These are phyloP conservation scores for Stemphylium lycopersici DNA, from an alignment of 2,329 filamentous ascomycete species.

Conservation along the genomic window DNA sequence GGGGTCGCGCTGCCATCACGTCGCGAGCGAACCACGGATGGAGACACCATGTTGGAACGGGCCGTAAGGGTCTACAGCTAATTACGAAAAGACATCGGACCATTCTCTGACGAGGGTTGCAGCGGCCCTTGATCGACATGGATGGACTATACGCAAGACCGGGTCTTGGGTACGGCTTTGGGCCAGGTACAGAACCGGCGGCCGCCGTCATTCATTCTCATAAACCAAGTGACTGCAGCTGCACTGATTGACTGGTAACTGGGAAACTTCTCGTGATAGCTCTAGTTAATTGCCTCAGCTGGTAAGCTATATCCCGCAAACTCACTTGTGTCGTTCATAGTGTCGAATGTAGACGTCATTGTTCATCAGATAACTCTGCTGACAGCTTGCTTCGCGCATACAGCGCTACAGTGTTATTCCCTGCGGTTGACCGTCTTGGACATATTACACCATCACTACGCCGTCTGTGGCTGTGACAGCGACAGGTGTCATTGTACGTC, in stretches of 20 bases:
- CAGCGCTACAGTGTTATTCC: background rate
- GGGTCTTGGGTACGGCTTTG: conserved; percentile 23
- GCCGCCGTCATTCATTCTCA: conserved; percentile 23
- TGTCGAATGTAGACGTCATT: conserved; percentile 33
- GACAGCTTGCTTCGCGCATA: conserved; percentile 5
- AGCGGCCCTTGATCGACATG: conserved; percentile 26
- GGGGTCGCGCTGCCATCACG: conserved; percentile 4
- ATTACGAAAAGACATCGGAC: conserved; percentile 32
- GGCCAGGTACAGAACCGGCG: conserved; percentile 28
- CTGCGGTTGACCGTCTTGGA: background rate
- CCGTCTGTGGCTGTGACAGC: conserved; percentile 4
- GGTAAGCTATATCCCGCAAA: background rate
- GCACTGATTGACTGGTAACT: background rate
- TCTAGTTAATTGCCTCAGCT: background rate
- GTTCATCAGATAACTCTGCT: conserved; percentile 11
- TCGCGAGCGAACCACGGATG: conserved; percentile 22
- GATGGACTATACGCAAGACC: conserved; percentile 21
- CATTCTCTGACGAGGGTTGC: conserved; percentile 37
- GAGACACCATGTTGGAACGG: conserved; percentile 29
- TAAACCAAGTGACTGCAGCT: conserved; percentile 9
- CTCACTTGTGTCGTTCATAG: conserved; percentile 1
- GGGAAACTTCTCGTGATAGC: background rate
- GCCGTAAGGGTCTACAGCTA: conserved; percentile 19
- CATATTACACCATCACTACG: background rate
- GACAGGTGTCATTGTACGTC: conserved; percentile 5